Evolutionary conservation across 116 monocot species (phyloP).

Genomic region (Posidonia oceanica): DNA sequence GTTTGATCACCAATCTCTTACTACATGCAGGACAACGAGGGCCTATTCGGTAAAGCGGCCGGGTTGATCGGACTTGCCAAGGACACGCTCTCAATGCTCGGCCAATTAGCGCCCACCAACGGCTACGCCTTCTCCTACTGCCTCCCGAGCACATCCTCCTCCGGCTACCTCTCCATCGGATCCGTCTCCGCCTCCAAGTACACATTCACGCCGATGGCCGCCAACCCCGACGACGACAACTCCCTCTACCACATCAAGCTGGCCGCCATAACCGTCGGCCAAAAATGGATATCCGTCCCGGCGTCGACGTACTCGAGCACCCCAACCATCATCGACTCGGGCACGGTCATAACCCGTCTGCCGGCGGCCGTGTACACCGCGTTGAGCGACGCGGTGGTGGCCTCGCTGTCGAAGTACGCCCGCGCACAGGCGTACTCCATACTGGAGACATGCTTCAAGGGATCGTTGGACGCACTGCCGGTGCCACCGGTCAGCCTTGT

Average conservation of each 20-base stretch:
- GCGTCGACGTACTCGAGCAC: slow-evolving; percentile 22
- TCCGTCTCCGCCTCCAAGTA: slow-evolving; percentile 12
- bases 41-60: slow-evolving; percentile 67
- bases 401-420: slow-evolving; percentile 20
- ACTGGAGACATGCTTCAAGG: slow-evolving; percentile 77
- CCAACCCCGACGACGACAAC: slow-evolving; percentile 31
- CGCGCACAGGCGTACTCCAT: slow-evolving; percentile 52
- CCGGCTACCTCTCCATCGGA: slow-evolving; percentile 58
- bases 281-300: slow-evolving; percentile 18
- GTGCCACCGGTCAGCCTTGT: slow-evolving; percentile 48
- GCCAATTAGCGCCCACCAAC: slow-evolving; percentile 27
- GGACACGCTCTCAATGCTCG: slow-evolving; percentile 58
- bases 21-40: slow-evolving; percentile 52
- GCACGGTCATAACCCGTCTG: slow-evolving; percentile 75
- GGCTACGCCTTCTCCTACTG: slow-evolving; percentile 81
- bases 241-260: slow-evolving; percentile 61
- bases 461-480: slow-evolving; percentile 14
- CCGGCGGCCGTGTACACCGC: slow-evolving; percentile 47
- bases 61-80: slow-evolving; percentile 74
- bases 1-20: not conserved
- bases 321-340: slow-evolving; percentile 85
- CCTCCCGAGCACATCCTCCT: slow-evolving; percentile 43
- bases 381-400: slow-evolving; percentile 40
- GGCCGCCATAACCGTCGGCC: slow-evolving; percentile 31
- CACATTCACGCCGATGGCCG: slow-evolving; percentile 47